Evolutionary conservation across 2,329 filamentous ascomycete genomes (phyloP).

Genomic region (Colletotrichum salicis): DNA sequence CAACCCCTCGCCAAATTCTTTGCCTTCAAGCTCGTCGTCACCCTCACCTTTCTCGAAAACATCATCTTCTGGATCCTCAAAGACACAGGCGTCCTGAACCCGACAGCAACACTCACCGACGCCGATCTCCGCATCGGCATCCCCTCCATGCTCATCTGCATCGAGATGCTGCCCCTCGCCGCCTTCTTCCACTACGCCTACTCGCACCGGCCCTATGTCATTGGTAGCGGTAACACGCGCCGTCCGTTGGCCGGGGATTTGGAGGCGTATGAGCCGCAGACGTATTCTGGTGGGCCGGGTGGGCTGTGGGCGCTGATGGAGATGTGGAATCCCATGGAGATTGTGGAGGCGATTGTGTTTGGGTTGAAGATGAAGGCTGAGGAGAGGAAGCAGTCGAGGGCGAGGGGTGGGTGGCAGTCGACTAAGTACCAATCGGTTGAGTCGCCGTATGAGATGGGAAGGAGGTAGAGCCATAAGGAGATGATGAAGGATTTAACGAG

Average conservation of each 20-base stretch:
- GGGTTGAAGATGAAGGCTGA: constrained; percentile 30
- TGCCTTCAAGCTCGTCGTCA: constrained; percentile 42
- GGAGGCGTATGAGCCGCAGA: constrained; percentile 31
- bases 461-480: no score
- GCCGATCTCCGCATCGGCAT: constrained; percentile 40
- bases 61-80: constrained; percentile 42
- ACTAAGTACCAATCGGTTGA: not conserved
- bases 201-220: constrained; percentile 38
- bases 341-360: constrained; percentile 18
- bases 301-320: constrained; percentile 35
- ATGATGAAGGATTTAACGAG: not conserved
- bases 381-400: constrained; percentile 3
- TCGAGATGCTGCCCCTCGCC: constrained; percentile 42
- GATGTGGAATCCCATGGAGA: constrained; percentile 30
- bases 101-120: constrained; percentile 37
- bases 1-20: constrained; percentile 41
- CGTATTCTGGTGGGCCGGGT: constrained; percentile 39
- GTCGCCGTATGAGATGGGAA: not conserved
- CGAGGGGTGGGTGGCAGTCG: not conserved
- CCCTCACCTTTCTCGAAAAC: constrained; percentile 38
- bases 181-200: constrained; percentile 40
- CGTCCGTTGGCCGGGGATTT: constrained; percentile 26
- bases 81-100: constrained; percentile 35
- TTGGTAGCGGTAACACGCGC: constrained; percentile 23
- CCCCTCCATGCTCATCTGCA: constrained; percentile 38